Base-by-base conservation (phyloP, 2,329 filamentous ascomycete species). In the Botrytis fabae region DNA sequence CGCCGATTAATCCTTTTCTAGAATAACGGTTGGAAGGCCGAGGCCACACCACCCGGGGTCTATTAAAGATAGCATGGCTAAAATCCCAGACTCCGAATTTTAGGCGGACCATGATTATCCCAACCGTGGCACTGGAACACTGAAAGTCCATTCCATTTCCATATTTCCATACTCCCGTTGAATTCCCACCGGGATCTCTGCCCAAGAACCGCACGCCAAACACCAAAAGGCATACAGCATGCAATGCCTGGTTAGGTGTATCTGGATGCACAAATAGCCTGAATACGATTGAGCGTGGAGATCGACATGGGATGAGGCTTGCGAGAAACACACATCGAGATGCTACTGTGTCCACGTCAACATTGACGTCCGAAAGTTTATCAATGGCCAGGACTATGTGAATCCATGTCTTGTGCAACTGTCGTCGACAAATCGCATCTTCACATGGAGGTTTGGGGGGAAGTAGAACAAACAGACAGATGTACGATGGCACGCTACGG, bases 371-470 rank as follows among this genome's bases (percentile, higher is more conserved):
- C 40, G 22, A 68, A 28, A 51, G 25, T 18, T 57, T n/a, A 25
- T 32, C n/a, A 22, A 32, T 66, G 35, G 22, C 10, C 18, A 28
- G 48, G 57, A 42, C n/a, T 16, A 57, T 68, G 28, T 42, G n/a
- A 68, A 68, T 48, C 64, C 64, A 40, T 68, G 48, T 42, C 28
- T 25, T 14, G 48, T 57, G 35, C 25, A 68, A 68, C 35, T 7
- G 35, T 54, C 46, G 16, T 32, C 64, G 14, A 68, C 48, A 57
- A 68, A 54, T 68, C 64, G 64, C 48, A 68, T 68, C 46, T 68
- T 54, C 32, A 54, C 14, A 57, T 25, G 35, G n/a, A 35, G 32
- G 9, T 68, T 42, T 51, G 12, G 22, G 64, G 48, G 35, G 32
- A 40, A 40, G 35, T 25, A 9, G 28, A 4, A 10, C 35, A 8